Evolutionary conservation across 2,329 filamentous ascomycete species (phyloP).

Genomic region (Apiospora hydei): DNA sequence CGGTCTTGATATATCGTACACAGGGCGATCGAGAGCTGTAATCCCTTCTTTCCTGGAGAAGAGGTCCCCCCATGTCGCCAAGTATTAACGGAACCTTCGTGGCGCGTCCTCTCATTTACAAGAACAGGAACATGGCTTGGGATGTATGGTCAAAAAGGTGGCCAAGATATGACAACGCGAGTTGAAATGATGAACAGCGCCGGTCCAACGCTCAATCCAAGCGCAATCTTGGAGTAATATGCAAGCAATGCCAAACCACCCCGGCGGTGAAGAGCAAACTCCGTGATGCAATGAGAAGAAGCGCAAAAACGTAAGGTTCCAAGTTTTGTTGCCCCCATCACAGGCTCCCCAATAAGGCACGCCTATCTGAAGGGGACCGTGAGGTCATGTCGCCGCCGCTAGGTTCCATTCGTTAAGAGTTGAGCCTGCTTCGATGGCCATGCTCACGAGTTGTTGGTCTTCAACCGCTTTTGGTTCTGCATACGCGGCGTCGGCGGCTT

Average conservation of each 20-base stretch:
- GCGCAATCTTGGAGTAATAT: not conserved
- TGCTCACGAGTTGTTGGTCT: conserved; percentile 6
- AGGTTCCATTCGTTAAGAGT: not conserved
- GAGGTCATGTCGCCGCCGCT: not conserved
- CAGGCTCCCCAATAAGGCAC: not conserved
- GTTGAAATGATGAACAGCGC: conserved; percentile 16
- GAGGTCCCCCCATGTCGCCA: not conserved
- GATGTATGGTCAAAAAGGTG: not conserved
- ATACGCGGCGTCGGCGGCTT: conserved; percentile 66
- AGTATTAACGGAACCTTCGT: conserved; percentile 21
- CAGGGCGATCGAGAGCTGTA: not conserved
- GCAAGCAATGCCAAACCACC: conserved; percentile 8
- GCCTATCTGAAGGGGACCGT: not conserved
- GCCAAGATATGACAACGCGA: conserved; percentile 4
- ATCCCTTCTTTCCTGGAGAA: conserved; percentile 13
- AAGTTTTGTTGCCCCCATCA: not conserved
- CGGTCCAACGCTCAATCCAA: conserved; percentile 18
- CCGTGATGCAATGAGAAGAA: conserved; percentile 18
- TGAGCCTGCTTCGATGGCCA: not conserved
- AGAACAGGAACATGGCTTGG: not conserved
- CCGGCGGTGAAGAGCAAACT: not conserved
- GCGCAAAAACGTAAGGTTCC: conserved; percentile 1
- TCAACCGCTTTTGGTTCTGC: conserved; percentile 59
- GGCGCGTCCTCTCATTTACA: conserved; percentile 19
- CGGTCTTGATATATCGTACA: conserved; percentile 26